Percentiles rank a stretch among this genome's conserved stretches.
phyloP scores from a whole-genome alignment of 148 eudicot genomes.

The Camellia granthamiana region DNA sequence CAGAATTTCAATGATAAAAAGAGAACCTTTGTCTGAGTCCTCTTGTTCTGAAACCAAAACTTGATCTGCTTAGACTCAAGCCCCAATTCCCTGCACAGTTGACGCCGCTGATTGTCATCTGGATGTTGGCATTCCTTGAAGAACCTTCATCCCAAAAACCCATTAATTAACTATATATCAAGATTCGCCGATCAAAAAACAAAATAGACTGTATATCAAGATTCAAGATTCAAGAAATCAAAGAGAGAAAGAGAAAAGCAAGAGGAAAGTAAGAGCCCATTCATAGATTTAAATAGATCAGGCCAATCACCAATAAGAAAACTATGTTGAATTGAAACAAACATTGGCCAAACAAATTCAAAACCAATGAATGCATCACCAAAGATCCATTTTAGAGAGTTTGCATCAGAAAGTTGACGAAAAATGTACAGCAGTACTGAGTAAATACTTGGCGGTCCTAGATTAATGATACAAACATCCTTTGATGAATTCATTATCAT shows the following conservation, averaged over 20 bases:
- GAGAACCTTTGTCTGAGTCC: slow-evolving; percentile 52
- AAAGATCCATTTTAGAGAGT: not conserved
- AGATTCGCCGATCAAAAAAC: too few relatives aligned
- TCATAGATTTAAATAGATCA: not conserved
- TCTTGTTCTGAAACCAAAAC: slow-evolving; percentile 64
- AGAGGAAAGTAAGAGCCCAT: not conserved
- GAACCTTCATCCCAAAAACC: slow-evolving; percentile 24
- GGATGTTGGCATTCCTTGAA: slow-evolving; percentile 42
- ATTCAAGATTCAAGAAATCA: too few relatives aligned
- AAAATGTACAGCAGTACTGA: not conserved
- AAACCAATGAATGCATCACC: not conserved
- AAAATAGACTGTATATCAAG: too few relatives aligned
- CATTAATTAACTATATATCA: not conserved
- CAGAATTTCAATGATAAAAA: not conserved
- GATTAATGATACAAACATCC: too few relatives aligned
- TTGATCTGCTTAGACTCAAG: slow-evolving; percentile 42
- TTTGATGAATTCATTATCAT: not conserved
- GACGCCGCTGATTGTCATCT: slow-evolving; percentile 36
- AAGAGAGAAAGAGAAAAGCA: slow-evolving; percentile 3
- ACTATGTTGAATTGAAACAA: not conserved
- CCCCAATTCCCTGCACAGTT: slow-evolving; percentile 40
- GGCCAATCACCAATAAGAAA: not conserved
- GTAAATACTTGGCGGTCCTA: too few relatives aligned
- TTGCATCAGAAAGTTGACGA: not conserved
- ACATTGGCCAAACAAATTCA: not conserved